Percentiles rank a stretch among this genome's conserved stretches.
These are phyloP conservation scores for Blastobotrys serpentis DNA, from an alignment of 1,139 yeast genomes.

Conservation along the genomic window DNA sequence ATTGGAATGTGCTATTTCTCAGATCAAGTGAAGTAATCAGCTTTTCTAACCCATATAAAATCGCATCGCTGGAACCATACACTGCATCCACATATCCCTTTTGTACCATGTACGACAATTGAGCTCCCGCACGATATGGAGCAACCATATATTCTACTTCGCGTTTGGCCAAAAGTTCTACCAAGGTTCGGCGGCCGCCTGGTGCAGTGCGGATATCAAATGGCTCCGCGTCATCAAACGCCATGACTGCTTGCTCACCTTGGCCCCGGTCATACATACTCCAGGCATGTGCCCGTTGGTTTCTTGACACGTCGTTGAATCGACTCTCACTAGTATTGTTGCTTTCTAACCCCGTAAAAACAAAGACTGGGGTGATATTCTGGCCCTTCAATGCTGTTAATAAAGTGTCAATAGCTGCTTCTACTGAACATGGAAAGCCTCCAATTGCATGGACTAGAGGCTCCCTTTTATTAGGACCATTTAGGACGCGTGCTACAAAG, in stretches of 20 bases:
- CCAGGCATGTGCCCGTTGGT: conserved; percentile 40
- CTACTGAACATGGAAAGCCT: conserved; percentile 71
- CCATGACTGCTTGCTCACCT: conserved; percentile 38
- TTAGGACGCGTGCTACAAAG: conserved; percentile 60
- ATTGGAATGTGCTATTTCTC: conserved; percentile 61
- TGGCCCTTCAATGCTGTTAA: conserved; percentile 58
- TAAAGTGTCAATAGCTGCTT: conserved; percentile 56
- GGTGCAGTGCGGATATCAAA: conserved; percentile 23
- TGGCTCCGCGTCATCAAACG: conserved; percentile 32
- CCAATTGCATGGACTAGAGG: conserved; percentile 78
- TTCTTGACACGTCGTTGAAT: conserved; percentile 17
- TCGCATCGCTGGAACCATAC: conserved; percentile 79
- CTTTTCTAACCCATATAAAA: conserved; percentile 64
- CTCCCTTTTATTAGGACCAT: conserved; percentile 58
- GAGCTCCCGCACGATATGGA: conserved; percentile 82
- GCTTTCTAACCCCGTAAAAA: conserved; percentile 56
- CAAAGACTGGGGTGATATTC: conserved; percentile 72
- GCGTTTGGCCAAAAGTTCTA: conserved; percentile 55
- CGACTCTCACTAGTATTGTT: conserved; percentile 23
- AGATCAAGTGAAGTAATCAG: conserved; percentile 73
- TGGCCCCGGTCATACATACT: conserved; percentile 35
- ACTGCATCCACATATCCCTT: conserved; percentile 62
- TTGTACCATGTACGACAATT: conserved; percentile 67
- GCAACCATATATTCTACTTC: conserved; percentile 70
- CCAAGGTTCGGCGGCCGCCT: conserved; percentile 48